phyloP scores from a whole-genome alignment of 2,329 filamentous ascomycete species.

The Thelonectria discophora region DNA sequence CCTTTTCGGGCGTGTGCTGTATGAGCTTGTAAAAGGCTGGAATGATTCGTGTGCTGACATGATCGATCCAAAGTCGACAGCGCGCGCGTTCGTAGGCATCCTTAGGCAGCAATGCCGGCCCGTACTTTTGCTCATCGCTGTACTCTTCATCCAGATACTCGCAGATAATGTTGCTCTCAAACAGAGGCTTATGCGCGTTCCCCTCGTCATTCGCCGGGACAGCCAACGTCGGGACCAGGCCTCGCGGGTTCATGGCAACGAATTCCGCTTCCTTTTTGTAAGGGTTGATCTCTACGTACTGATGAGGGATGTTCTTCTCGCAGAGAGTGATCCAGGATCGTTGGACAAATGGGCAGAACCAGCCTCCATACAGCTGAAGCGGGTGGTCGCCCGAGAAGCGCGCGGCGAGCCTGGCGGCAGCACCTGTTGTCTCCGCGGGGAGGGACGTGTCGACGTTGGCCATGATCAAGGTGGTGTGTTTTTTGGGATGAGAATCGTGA shows the following conservation, averaged over 20 bases:
- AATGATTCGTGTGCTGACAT: slow-evolving; percentile 71
- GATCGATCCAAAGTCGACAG: slow-evolving; percentile 78
- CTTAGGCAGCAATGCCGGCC: slow-evolving; percentile 63
- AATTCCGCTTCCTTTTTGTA: slow-evolving; percentile 77
- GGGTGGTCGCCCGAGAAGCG: slow-evolving; percentile 57
- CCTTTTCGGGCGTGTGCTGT: slow-evolving; percentile 62
- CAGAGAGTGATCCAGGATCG: slow-evolving; percentile 76
- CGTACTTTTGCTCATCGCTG: slow-evolving; percentile 53
- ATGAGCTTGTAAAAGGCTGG: slow-evolving; percentile 73
- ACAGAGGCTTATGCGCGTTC: slow-evolving; percentile 65
- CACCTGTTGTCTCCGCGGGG: slow-evolving; percentile 57
- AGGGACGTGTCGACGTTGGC: slow-evolving; percentile 59
- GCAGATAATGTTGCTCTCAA: slow-evolving; percentile 76
- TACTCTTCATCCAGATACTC: slow-evolving; percentile 82
- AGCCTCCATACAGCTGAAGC: slow-evolving; percentile 75
- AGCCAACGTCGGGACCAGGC: slow-evolving; percentile 76
- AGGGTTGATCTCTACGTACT: slow-evolving; percentile 82
- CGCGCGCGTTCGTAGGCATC: slow-evolving; percentile 72
- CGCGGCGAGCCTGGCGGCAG: slow-evolving; percentile 57
- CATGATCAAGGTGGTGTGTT: slow-evolving; percentile 43
- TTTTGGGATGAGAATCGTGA: background rate
- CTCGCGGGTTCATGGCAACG: slow-evolving; percentile 76
- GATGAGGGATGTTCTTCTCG: slow-evolving; percentile 77
- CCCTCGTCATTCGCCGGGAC: slow-evolving; percentile 50
- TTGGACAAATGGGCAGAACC: slow-evolving; percentile 79